phyloP scores from a whole-genome alignment of 1,139 yeast species.

The Yamadazyma mexicana region DNA sequence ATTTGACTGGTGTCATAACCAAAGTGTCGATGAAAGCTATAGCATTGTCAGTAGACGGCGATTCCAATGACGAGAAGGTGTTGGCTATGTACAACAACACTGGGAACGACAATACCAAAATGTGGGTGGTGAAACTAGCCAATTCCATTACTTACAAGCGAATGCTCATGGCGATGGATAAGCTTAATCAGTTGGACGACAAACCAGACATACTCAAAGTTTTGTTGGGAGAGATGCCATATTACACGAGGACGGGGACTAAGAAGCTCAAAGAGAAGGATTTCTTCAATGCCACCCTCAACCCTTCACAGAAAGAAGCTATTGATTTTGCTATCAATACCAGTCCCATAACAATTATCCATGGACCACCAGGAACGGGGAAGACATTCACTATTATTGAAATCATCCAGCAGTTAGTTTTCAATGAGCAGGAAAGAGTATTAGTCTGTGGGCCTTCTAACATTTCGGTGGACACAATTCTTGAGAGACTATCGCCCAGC shows the following conservation, averaged over 20 bases:
- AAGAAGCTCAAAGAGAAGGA: conserved; percentile 12
- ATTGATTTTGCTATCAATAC: conserved; percentile 38
- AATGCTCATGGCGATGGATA: conserved; percentile 78
- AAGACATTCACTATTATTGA: conserved; percentile 85
- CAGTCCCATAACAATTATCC: conserved; percentile 47
- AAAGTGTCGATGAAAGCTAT: conserved; percentile 47
- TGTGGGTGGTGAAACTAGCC: conserved; percentile 67
- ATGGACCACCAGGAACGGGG: conserved; percentile 56
- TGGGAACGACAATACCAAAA: conserved; percentile 34
- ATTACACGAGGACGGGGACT: conserved; percentile 18
- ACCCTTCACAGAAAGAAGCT: conserved; percentile 62
- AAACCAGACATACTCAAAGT: conserved; percentile 41
- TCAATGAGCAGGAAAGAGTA: conserved; percentile 58
- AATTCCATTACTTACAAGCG: conserved; percentile 72
- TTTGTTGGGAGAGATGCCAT: conserved; percentile 44
- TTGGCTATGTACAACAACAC: conserved; percentile 46
- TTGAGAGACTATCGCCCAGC: conserved; percentile 66
- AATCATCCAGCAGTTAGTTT: conserved; percentile 69
- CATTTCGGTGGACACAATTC: conserved; percentile 88
- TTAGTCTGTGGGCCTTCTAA: conserved; percentile 95
- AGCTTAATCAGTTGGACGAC: conserved; percentile 50
- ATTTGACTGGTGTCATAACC: conserved; percentile 60
- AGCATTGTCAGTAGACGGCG: conserved; percentile 61
- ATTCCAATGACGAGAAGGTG: conserved; percentile 46
- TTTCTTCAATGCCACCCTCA: conserved; percentile 55